phyloP scores from a whole-genome alignment of 2,329 filamentous ascomycete species.

The Fusarium dimerum region DNA sequence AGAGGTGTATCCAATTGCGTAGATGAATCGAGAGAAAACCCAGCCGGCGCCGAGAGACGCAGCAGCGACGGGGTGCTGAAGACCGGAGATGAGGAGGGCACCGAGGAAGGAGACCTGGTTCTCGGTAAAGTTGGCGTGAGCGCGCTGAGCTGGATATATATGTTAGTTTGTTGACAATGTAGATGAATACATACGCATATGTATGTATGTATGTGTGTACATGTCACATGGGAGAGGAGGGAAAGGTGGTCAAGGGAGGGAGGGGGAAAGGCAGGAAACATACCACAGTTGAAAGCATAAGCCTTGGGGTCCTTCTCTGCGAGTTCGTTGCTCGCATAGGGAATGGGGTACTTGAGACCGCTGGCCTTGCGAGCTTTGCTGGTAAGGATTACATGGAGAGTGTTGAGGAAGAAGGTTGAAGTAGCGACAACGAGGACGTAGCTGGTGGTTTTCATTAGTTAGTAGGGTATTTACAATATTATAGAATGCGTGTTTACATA shows the following conservation, averaged over 20 bases:
- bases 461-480: constrained; percentile 1
- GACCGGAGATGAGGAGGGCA: constrained; percentile 56
- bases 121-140: constrained; percentile 66
- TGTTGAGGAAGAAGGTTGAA: constrained; percentile 59
- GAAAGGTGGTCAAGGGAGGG: background rate
- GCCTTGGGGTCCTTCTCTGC: constrained; percentile 56
- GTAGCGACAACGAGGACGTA: constrained; percentile 62
- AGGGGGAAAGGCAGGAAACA: constrained; percentile 17
- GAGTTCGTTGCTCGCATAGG: constrained; percentile 57
- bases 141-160: constrained; percentile 50
- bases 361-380: constrained; percentile 51
- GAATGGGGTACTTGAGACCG: constrained; percentile 56
- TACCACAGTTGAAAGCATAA: constrained; percentile 64
- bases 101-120: constrained; percentile 56
- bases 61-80: constrained; percentile 53
- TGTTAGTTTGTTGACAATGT: constrained; percentile 6
- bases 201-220: too few species aligned
- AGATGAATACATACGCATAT: background rate
- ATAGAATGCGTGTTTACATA: constrained; percentile 33
- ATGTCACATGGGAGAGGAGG: background rate
- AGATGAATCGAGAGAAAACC: constrained; percentile 53
- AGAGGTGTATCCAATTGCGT: constrained; percentile 56
- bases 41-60: constrained; percentile 54
- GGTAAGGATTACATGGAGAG: constrained; percentile 51
- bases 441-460: constrained; percentile 43